Percentiles rank a stretch among this genome's conserved stretches.
phyloP scores from a whole-genome alignment of 306 rosid genomes.

The Arachis stenosperma region DNA sequence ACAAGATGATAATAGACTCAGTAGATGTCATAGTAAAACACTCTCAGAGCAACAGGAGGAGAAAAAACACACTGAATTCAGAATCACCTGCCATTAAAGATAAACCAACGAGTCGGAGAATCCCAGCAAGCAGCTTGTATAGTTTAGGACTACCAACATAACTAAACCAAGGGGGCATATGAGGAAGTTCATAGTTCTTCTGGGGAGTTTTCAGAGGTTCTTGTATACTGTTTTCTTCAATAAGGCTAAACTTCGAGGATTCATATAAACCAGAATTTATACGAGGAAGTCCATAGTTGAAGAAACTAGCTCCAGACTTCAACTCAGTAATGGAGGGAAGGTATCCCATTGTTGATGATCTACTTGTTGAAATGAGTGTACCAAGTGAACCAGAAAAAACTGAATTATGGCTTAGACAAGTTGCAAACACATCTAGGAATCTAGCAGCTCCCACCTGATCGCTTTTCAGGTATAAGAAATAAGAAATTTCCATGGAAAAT shows the following conservation, averaged over 20 bases:
- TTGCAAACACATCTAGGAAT: conserved; percentile 76
- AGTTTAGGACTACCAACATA: conserved; percentile 65
- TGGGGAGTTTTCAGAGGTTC: conserved; percentile 38
- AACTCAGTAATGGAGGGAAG: conserved; percentile 82
- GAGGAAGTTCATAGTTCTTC: conserved; percentile 68
- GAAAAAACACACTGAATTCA: conserved; percentile 37
- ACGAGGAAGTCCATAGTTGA: conserved; percentile 45
- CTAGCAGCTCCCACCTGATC: conserved; percentile 72
- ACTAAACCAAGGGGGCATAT: conserved; percentile 95
- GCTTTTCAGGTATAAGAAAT: conserved; percentile 30
- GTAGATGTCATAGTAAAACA: conserved; percentile 22
- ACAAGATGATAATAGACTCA: conserved; percentile 26
- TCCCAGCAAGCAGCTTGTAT: conserved; percentile 82
- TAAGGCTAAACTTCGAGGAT: conserved; percentile 42
- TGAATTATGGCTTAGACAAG: conserved; percentile 82
- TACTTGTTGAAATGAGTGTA: conserved; percentile 55
- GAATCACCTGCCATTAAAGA: conserved; percentile 75
- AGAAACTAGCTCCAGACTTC: conserved; percentile 64
- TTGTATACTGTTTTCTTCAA: conserved; percentile 54
- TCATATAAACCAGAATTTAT: conserved; percentile 49
- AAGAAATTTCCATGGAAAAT: conserved; percentile 33
- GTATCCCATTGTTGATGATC: conserved; percentile 66
- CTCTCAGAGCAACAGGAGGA: conserved; percentile 28
- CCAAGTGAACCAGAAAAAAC: conserved; percentile 78
- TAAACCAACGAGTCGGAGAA: conserved; percentile 83